A percentile compares a stretch with the other conserved stretches of the same genome.
These are phyloP conservation scores for Colletotrichum ledebouriae DNA, from an alignment of 2,329 filamentous ascomycete species.

Conservation along the genomic window DNA sequence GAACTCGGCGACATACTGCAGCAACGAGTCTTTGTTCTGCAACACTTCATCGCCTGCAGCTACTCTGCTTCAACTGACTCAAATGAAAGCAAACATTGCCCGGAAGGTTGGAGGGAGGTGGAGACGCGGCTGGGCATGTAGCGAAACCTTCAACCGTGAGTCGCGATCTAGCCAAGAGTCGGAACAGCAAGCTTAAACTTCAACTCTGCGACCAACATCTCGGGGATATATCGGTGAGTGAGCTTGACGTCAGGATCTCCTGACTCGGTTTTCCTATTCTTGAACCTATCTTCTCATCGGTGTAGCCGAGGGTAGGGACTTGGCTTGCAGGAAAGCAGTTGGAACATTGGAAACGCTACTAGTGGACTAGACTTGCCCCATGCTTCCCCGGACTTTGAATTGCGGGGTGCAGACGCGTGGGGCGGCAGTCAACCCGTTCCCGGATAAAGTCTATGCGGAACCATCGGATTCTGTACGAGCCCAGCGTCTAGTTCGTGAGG, in stretches of 20 bases:
- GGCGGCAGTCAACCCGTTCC: slow-evolving; percentile 21
- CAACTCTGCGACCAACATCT: slow-evolving; percentile 33
- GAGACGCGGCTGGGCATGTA: slow-evolving; percentile 24
- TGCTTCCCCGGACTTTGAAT: slow-evolving; percentile 38
- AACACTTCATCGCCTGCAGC: slow-evolving; percentile 24
- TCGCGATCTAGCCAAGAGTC: slow-evolving; percentile 34
- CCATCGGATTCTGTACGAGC: slow-evolving; percentile 16
- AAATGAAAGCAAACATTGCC: slow-evolving; percentile 29
- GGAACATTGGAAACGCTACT: slow-evolving; percentile 24
- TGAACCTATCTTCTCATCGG: slow-evolving; percentile 29
- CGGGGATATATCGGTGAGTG: slow-evolving; percentile 39
- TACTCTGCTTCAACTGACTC: slow-evolving; percentile 29
- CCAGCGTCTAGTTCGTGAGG: slow-evolving; percentile 13
- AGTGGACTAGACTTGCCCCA: slow-evolving; percentile 24
- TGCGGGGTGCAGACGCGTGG: slow-evolving; percentile 41
- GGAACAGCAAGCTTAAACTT: slow-evolving; percentile 41
- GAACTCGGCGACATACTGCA: slow-evolving; percentile 20
- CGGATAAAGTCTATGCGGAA: slow-evolving; percentile 30
- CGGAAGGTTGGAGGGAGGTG: slow-evolving; percentile 30
- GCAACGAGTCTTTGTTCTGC: slow-evolving; percentile 32
- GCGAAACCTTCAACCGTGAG: slow-evolving; percentile 33
- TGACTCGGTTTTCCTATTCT: slow-evolving; percentile 27
- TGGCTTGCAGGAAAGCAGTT: slow-evolving; percentile 28
- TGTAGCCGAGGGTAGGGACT: slow-evolving; percentile 20
- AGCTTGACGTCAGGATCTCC: slow-evolving; percentile 33